Base-by-base conservation (phyloP, 495 filamentous ascomycete genomes). In the Podospora appendiculata region DNA sequence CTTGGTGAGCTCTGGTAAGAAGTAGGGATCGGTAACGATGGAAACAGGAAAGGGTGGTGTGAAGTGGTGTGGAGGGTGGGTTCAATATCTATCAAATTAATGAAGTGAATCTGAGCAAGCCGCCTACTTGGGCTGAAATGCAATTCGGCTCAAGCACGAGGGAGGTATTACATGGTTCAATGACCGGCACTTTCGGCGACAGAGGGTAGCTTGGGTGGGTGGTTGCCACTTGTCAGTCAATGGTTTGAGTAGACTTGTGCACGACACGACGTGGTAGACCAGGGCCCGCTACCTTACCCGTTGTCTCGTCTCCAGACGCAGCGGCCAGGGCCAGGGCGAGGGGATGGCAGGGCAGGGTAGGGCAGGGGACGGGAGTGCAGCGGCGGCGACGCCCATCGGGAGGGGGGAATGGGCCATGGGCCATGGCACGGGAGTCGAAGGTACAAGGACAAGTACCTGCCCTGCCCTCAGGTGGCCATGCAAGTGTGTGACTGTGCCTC, bases 221-320 rank as follows among this genome's bases (percentile, higher is more conserved):
- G 36, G 13, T 67, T 69, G 66, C 66, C 66, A 69, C 66, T 67
- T 69, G 66, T 63, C 66, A 69, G 55, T 64, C 62, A 54, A 61
- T 64, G 61, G 59, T 60, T 61, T 63, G 66, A 59, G 60, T 56
- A 45, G 50, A 52, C 53, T 48, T 52, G 49, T 56, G 60, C 47
- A 38, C 41, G 17, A 19, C 41, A 44, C 13, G 41, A 19, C 41
- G 17, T 16, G 43, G 43, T n/a, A 18, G 10, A 14, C 18, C 16
- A 45, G 38, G 41, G 56, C 60, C 62, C 56, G 64, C 51, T 58
- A 59, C 25, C 25, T 25, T 25, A 25, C 54, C 62, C 59, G 52
- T 60, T 60, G 51, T 32, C 54, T 49, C 58, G 45, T 25, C 25
- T 25, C 25, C 25, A 25, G 25, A 25, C 25, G 25, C 25, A 25